Conservation (phyloP, 2,329 filamentous ascomycete genomes). For the Xylaria sp. region DNA sequence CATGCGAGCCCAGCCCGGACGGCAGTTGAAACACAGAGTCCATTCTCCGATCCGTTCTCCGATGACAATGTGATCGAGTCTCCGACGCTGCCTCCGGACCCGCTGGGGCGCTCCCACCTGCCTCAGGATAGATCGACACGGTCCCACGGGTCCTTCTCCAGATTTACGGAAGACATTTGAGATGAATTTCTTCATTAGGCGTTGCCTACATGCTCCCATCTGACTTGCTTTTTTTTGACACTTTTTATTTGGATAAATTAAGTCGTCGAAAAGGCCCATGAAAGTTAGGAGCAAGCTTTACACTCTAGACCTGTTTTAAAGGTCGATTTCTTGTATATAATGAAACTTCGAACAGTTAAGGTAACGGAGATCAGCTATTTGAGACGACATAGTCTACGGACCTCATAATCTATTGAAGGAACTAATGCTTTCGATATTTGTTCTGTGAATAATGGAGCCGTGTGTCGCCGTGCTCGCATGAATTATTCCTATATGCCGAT, state of each 20-base stretch:
- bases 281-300: constrained; percentile 22
- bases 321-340: constrained; percentile 48
- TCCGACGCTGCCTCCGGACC: constrained; percentile 48
- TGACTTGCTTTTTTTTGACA: constrained; percentile 43
- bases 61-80: constrained; percentile 45
- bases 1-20: constrained; percentile 74
- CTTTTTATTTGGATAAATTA: constrained; percentile 43
- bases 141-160: constrained; percentile 52
- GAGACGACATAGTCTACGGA: constrained; percentile 23
- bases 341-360: constrained; percentile 24
- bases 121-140: constrained; percentile 51
- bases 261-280: constrained; percentile 30
- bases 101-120: constrained; percentile 54
- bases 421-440: constrained; percentile 17
- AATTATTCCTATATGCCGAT: background rate
- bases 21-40: constrained; percentile 66
- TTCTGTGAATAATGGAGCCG: background rate
- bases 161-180: constrained; percentile 58
- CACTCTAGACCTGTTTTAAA: constrained; percentile 39
- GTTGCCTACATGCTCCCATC: constrained; percentile 41
- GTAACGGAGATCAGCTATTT: constrained; percentile 29
- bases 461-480: background rate
- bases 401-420: constrained; percentile 25
- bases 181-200: constrained; percentile 34
- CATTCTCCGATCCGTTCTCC: constrained; percentile 54